Conservation (phyloP, 345 rosid species). For the Firmiana major region DNA sequence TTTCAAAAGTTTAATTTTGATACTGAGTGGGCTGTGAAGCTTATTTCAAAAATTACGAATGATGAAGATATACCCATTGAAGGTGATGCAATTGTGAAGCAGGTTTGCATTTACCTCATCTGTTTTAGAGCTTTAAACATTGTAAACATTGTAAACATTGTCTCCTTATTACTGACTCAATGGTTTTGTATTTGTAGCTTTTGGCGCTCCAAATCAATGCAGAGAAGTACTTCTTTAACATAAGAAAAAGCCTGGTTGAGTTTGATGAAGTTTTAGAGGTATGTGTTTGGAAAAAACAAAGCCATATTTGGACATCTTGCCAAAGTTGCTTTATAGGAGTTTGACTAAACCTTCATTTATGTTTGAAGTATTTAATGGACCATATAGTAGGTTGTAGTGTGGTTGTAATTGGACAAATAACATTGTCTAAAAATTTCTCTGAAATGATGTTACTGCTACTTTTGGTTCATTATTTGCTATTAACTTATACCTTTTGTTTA, state of each 20-base stretch:
- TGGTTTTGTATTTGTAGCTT: conserved; percentile 50
- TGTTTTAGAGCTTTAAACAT: not conserved
- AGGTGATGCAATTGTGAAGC: conserved; percentile 79
- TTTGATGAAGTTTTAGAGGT: conserved; percentile 98
- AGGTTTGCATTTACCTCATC: conserved; percentile 42
- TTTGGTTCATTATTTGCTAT: not conserved
- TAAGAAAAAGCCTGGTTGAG: conserved; percentile 92
- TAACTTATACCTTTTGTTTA: not conserved
- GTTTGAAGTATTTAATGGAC: not conserved
- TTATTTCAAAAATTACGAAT: conserved; percentile 74
- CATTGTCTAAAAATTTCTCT: not conserved
- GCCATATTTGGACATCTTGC: not conserved
- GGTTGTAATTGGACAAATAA: not conserved
- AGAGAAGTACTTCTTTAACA: conserved; percentile 86
- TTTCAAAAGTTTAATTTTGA: conserved; percentile 93
- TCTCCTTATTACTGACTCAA: conserved; percentile 20
- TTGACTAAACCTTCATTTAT: not conserved
- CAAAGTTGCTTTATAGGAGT: not conserved
- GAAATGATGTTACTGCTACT: not conserved
- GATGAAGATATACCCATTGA: conserved; percentile 89
- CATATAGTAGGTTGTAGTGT: not conserved
- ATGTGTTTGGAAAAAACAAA: conserved; percentile 10
- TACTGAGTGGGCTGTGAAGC: conserved; percentile 88
- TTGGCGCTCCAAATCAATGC: conserved; percentile 80
- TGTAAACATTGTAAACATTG: not conserved